Base-by-base conservation (phyloP, 225 moss, liverwort and hornwort genomes). In the Pseudoscleropodium purum region DNA sequence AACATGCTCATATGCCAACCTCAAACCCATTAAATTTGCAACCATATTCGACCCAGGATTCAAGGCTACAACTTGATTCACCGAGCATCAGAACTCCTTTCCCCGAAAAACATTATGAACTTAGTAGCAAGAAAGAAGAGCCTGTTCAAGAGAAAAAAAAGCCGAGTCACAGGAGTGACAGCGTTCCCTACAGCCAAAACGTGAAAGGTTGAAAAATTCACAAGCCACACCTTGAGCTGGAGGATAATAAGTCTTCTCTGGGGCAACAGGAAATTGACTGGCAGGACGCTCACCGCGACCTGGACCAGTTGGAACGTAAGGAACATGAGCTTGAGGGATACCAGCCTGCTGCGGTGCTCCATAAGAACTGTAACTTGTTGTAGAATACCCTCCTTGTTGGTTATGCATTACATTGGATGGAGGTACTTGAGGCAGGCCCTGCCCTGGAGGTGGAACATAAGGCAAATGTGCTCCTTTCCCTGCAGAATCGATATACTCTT, bases 401-500 rank as follows among this genome's bases (percentile, higher is more conserved):
- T 83, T 75, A 81, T 86, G 34, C 77, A 60, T 30, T 81, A 23
- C 83, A 62, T 62, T 43, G 30, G 86, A 52, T 41, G 90, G 82
- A 49, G 54, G 67, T 23, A 29, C 61, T 82, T 82, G 88, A 43
- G 91, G 81, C 14, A 15, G 65, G 60, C 90, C 63, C 73, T 86
- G 88, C 75, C 92, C 85, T 36, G 87, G 29, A 47, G 85, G 64
- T 30, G 41, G 43, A 47, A 51, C 82, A 75, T 93, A 82, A 8
- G 94, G 90, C 76, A 88, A 59, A 84, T 92, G 93, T 30, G 86
- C 81, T 63, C 86, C 89, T 84, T 77, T 92, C 51, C 91, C 93
- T 4, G 88, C 86, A 67, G 89, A 89, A 86, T 96, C 96, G 31
- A 96, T 92, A 43, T 60, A 90, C 67, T 95, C 91, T 84, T 96